Conservation (phyloP, 2,329 filamentous ascomycete species). For the Penicillium sp. region DNA sequence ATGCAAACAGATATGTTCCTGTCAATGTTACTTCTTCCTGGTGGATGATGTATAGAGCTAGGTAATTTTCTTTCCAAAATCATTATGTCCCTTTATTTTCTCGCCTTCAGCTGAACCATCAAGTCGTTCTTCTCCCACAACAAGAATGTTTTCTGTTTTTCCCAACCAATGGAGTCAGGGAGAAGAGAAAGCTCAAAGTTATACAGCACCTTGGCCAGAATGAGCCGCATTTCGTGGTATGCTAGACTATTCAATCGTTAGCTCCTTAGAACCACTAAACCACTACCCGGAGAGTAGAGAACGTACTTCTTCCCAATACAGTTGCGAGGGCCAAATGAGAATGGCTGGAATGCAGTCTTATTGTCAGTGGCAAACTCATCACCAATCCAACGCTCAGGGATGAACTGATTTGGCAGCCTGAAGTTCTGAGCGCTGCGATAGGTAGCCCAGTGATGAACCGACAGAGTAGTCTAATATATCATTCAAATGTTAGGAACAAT, state of each 20-base stretch:
- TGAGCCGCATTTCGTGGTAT: not conserved
- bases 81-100: not conserved
- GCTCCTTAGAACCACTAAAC: not conserved
- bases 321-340: not conserved
- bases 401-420: not conserved
- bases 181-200: not conserved
- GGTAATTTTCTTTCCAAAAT: not conserved
- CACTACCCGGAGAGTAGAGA: rapidly evolving
- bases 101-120: not conserved
- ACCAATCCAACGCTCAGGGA: not conserved
- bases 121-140: not conserved
- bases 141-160: not conserved
- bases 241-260: not conserved
- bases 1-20: not conserved
- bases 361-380: not conserved
- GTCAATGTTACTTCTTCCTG: not conserved
- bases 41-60: not conserved
- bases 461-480: not conserved
- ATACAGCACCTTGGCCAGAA: not conserved
- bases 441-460: not conserved
- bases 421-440: not conserved
- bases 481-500: too few relatives aligned
- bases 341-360: not conserved
- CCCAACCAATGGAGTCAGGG: not conserved
- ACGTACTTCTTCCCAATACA: not conserved